Evolutionary conservation across 768 basidiomycete species (phyloP), one percentile per base, ranked within the genome.

Genomic region (Trametes gibbosa): DNA sequence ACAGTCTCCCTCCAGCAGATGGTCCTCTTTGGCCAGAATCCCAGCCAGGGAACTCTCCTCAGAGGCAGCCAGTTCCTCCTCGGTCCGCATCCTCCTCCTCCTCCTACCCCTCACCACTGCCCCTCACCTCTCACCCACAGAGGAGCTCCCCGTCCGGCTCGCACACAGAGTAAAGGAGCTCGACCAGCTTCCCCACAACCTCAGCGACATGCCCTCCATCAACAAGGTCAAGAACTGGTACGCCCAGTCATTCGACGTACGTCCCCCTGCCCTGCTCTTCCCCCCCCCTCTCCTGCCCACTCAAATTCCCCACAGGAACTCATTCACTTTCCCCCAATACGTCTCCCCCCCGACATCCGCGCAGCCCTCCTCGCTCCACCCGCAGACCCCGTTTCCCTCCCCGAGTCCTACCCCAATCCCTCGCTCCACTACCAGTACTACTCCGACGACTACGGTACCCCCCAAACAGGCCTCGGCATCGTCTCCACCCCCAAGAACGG

Each of bases 221-320:
- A 84, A 86, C 58, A 95, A 91, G 70, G 92, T 99, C 59, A 95
- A 95, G 77, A 89, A 96, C 68, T 99, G 97, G 97, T 99, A 99
- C 73, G 96, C 96, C 0, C 93, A 98, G 77, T 93, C 91, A 16
- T 98, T 99, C 72, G 92, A 98, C 83, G 96, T 95, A 53, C 51
- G 86, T 76, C 34, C 34, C 27, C 27, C 10, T 14, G 25, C 34
- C 27, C 39, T 27, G 24, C 40, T 4, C 51, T 42, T 23, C 29
- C 9, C 37, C 32, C 40, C 27, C 37, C 27, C 41, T 29, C 24
- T 53, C 21, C 60, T 17, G 19, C 29, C 32, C 23, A 32, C 17
- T 47, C 13, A n/a, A 13, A 17, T 25, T 23, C 32, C 6, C 10
- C 19, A 48, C 62, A 98, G 95, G 96, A 98, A 78, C 81, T 98